Evolutionary conservation across 306 rosid genomes (phyloP).

Genomic region (Quercus dentata): DNA sequence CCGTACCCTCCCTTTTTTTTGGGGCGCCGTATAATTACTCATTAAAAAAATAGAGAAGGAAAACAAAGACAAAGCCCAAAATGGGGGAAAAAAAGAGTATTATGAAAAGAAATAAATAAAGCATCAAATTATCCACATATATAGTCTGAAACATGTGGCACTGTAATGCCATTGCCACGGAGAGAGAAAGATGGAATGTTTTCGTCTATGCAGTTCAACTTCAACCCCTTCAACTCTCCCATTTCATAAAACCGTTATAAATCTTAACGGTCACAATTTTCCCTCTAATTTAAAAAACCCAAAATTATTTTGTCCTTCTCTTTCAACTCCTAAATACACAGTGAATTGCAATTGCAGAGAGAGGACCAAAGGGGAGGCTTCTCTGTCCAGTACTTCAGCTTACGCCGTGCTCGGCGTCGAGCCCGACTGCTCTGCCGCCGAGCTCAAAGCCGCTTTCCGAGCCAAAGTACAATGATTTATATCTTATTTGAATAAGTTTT

Average conservation of each 20-base stretch:
- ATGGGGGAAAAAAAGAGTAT: fast-evolving
- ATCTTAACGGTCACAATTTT: constrained; percentile 1
- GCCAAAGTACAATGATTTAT: constrained; percentile 41
- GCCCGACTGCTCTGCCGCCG: constrained; percentile 51
- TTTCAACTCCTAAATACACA: constrained; percentile 10
- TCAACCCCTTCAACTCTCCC: constrained; percentile 19
- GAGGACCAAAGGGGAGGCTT: constrained; percentile 27
- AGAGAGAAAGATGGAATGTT: constrained; percentile 23
- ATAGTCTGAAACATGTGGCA: too few relatives aligned
- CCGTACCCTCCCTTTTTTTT: too few relatives aligned
- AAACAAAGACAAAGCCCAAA: too few relatives aligned
- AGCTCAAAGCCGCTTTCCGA: constrained; percentile 88
- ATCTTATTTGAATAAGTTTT: neutral
- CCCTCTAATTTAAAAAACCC: constrained; percentile 22
- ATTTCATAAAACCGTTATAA: constrained; percentile 30
- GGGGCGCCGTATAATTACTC: too few relatives aligned
- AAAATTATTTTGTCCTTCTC: neutral
- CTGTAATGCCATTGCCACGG: too few relatives aligned
- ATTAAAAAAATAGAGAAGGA: too few relatives aligned
- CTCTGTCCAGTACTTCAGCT: constrained; percentile 52
- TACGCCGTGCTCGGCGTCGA: constrained; percentile 59
- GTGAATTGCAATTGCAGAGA: constrained; percentile 39
- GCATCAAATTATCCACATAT: too few relatives aligned
- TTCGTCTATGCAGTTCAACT: constrained; percentile 20
- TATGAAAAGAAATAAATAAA: too few relatives aligned